phyloP scores from a whole-genome alignment of 148 eudicot genomes.

The Diospyros lotus region DNA sequence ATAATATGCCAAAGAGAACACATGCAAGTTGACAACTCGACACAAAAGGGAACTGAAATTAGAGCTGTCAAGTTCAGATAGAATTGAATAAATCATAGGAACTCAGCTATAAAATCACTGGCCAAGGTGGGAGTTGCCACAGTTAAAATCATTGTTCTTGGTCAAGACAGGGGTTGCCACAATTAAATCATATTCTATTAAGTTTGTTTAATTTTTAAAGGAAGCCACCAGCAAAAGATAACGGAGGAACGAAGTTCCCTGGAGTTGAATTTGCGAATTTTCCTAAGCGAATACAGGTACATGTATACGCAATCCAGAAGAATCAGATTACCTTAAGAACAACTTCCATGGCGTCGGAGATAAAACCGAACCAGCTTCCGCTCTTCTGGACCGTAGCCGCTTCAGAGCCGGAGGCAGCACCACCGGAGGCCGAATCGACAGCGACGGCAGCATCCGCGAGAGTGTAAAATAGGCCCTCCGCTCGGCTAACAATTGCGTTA shows the following conservation, averaged over 20 bases:
- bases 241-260: background rate
- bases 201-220: background rate
- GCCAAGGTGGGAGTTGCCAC: too few relatives aligned
- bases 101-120: background rate
- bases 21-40: too few relatives aligned
- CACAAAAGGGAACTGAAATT: too few relatives aligned
- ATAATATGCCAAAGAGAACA: too few relatives aligned
- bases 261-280: background rate
- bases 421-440: conserved; percentile 34
- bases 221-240: background rate
- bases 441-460: conserved; percentile 90
- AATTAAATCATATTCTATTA: background rate
- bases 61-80: too few relatives aligned
- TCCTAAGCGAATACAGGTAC: too few relatives aligned
- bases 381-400: conserved; percentile 50
- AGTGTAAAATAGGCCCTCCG: conserved; percentile 76
- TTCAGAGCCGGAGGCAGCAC: conserved; percentile 20
- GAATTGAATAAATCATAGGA: background rate
- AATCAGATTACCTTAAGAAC: conserved; percentile 63
- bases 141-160: too few relatives aligned
- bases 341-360: conserved; percentile 91
- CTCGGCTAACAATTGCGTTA: conserved; percentile 36
- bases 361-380: conserved; percentile 94
- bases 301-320: background rate
- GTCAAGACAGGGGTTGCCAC: too few relatives aligned